These are phyloP conservation scores for Solanum chiquidenum DNA, from an alignment of 257 asterid genomes.

Conservation along the genomic window DNA sequence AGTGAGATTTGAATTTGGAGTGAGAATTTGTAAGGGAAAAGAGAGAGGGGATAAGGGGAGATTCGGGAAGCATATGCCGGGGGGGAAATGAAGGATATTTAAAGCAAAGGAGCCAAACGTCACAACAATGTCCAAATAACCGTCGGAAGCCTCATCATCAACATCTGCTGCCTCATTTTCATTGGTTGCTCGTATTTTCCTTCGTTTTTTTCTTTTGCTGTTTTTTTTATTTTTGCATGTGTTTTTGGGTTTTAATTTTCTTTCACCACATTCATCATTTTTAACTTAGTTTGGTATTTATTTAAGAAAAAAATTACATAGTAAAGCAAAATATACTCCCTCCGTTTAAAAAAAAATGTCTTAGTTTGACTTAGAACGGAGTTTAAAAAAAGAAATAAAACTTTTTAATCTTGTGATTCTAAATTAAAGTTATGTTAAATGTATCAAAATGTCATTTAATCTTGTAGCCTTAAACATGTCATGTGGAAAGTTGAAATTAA, in stretches of 20 bases:
- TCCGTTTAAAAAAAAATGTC: no score
- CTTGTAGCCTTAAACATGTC: no score
- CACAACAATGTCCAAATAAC: not conserved
- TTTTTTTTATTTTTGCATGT: no score
- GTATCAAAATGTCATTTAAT: no score
- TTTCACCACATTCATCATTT: not conserved
- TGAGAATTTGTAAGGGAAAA: slow-evolving; percentile 3
- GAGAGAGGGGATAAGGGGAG: slow-evolving; percentile 35
- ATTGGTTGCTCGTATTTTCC: slow-evolving; percentile 36
- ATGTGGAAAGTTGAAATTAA: no score
- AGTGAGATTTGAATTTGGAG: slow-evolving; percentile 11
- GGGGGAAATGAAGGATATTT: not conserved
- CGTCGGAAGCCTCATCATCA: not conserved
- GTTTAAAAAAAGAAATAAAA: no score
- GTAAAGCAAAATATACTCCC: no score
- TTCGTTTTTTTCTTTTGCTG: no score
- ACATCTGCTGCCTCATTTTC: slow-evolving; percentile 11
- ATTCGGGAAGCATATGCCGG: slow-evolving; percentile 53
- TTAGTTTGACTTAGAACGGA: no score
- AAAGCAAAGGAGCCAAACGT: not conserved
- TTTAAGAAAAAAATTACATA: no score
- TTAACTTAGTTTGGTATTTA: not conserved
- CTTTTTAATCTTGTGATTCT: no score
- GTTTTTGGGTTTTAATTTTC: not conserved
- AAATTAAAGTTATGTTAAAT: no score